phyloP scores from a whole-genome alignment of 768 basidiomycete species.

The Suillus discolor region DNA sequence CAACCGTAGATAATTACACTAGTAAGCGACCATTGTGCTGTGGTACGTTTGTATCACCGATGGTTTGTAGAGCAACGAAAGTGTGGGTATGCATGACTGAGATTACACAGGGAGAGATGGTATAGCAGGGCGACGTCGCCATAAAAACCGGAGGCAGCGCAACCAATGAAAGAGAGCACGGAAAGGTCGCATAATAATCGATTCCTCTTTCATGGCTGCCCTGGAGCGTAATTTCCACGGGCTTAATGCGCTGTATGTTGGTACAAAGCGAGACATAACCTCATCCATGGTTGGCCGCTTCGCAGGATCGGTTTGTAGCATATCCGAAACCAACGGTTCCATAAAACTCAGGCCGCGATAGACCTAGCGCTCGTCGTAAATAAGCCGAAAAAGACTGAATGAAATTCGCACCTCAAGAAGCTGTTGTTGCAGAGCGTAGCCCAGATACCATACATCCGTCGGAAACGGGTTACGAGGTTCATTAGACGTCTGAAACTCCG shows the following conservation, averaged over 20 bases:
- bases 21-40: not conserved
- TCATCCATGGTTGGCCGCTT: conserved; percentile 20
- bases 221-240: conserved; percentile 15
- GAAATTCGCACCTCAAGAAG: not conserved
- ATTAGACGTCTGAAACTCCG: conserved; percentile 20
- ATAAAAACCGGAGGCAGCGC: not conserved
- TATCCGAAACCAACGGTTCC: conserved; percentile 25
- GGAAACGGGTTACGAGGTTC: conserved; percentile 24
- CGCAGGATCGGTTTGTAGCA: conserved; percentile 14
- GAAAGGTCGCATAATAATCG: not conserved
- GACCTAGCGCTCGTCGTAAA: not conserved
- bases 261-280: conserved; percentile 16
- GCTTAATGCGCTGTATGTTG: not conserved
- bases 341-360: conserved; percentile 33
- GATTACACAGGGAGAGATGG: not conserved
- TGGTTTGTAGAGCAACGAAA: not conserved
- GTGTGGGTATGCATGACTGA: not conserved
- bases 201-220: conserved; percentile 12
- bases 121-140: not conserved
- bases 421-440: not conserved
- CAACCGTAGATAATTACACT: not conserved
- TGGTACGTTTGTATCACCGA: not conserved
- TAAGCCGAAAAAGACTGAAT: not conserved
- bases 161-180: not conserved
- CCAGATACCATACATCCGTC: conserved; percentile 19